phyloP scores from a whole-genome alignment of 179 eudicot species.

The Amaranthus tricolor region DNA sequence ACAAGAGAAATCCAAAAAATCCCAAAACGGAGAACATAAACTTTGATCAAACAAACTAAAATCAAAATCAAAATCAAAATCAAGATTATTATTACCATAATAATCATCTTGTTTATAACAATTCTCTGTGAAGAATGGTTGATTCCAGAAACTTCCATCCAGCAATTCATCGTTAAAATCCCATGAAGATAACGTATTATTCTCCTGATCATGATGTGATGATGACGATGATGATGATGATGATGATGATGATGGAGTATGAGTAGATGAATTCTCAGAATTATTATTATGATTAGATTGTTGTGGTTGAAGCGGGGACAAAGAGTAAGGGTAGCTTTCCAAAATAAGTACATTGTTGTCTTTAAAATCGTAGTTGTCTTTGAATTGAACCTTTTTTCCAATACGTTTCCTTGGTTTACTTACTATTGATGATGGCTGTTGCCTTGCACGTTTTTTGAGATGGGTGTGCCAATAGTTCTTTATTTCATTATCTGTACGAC shows the following conservation, averaged over 20 bases:
- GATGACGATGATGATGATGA: not conserved
- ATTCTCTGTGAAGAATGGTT: not conserved
- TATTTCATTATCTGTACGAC: not conserved
- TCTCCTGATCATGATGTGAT: not conserved
- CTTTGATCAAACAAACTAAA: not conserved
- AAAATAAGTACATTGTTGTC: not conserved
- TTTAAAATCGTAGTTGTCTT: not conserved
- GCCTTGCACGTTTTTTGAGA: not conserved
- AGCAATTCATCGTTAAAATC: not conserved
- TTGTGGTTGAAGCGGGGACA: not conserved
- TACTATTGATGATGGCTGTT: not conserved
- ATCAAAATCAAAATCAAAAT: not conserved
- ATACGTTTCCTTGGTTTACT: not conserved
- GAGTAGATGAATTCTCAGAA: not conserved
- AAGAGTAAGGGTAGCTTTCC: not conserved
- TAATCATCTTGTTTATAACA: not conserved
- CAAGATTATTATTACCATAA: no score
- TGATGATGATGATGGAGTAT: not conserved
- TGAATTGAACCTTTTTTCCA: not conserved
- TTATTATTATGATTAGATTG: not conserved
- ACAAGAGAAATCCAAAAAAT: no score
- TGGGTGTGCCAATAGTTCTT: slow-evolving; percentile 13
- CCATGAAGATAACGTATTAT: not conserved
- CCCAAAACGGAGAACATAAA: no score
- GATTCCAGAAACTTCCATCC: not conserved